phyloP scores from a whole-genome alignment of 352 stramenopile species.

The Phytophthora tentaculata region DNA sequence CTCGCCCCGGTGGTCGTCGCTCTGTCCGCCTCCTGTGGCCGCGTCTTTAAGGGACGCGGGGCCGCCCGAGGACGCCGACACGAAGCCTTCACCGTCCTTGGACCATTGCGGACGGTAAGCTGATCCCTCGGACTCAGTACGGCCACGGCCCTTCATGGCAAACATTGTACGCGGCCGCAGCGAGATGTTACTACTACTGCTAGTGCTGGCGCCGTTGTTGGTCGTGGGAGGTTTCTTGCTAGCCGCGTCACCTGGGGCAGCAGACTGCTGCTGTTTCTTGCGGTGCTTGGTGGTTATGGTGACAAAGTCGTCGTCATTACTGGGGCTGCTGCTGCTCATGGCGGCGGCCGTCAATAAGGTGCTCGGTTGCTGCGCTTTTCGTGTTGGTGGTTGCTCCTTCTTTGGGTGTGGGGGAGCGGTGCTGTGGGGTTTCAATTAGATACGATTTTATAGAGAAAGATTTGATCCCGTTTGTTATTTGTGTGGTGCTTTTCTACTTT shows the following conservation, averaged over 20 bases:
- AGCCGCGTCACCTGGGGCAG: neutral
- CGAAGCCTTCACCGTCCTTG: slow-evolving; percentile 87
- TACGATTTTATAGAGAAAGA: neutral
- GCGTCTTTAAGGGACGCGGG: slow-evolving; percentile 48
- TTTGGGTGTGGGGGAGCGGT: slow-evolving; percentile 22
- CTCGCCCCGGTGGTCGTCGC: slow-evolving; percentile 35
- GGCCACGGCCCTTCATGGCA: slow-evolving; percentile 82
- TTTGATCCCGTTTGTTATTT: neutral
- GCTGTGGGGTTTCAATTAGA: slow-evolving; percentile 4
- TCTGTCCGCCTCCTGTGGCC: slow-evolving; percentile 36
- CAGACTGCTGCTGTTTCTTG: slow-evolving; percentile 57
- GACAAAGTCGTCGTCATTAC: slow-evolving; percentile 76
- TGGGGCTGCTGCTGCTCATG: slow-evolving; percentile 43
- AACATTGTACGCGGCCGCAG: slow-evolving; percentile 90
- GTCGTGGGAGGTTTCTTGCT: slow-evolving; percentile 34
- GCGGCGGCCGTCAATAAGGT: slow-evolving; percentile 11
- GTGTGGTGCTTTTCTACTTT: slow-evolving; percentile 16
- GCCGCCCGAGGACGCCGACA: slow-evolving; percentile 42
- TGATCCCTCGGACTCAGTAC: slow-evolving; percentile 70
- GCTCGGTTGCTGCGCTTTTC: slow-evolving; percentile 15
- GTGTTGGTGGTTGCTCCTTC: slow-evolving; percentile 23
- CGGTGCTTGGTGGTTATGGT: slow-evolving; percentile 79
- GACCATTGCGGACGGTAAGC: slow-evolving; percentile 87
- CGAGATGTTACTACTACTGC: slow-evolving; percentile 58
- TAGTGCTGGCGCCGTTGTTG: slow-evolving; percentile 17